Evolutionary conservation across 805 yeast genomes (phyloP), one percentile per base, ranked within the genome.

Genomic region (Cyberlindnera euphorbiiphila): DNA sequence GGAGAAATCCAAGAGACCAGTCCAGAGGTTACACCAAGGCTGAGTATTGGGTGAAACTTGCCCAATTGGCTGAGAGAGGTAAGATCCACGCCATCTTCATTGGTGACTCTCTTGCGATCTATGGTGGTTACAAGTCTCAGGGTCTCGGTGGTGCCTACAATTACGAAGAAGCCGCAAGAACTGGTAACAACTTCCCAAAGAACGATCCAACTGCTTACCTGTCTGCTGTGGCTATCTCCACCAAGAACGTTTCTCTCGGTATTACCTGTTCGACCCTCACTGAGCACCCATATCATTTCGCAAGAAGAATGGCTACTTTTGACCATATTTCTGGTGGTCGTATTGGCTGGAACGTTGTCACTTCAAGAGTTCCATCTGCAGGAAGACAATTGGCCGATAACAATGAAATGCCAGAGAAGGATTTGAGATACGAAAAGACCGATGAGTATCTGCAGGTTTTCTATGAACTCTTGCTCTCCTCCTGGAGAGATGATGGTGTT

Each of bases 301-400:
- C 72, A 12, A 58, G 73, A 53, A 58, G 73, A 42, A 48, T 66
- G 40, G 71, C 72, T 12, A 69, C 75, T 1, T 51, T 69, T 36
- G 75, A 69, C 41, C 71, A 69, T 36, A 60, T 69, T 37, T 65
- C 72, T 11, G 60, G 60, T 17, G 75, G 74, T 14, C 61, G 75
- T 47, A 51, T 70, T 37, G 75, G 74, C 23, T 69, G 75, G 75
- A 69, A 69, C 47, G 62, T 69, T 26, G 75, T 69, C 25, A 64
- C 72, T 5, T 63, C 72, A 2, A 57, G 61, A 26, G 49, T 67
- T 28, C 71, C 68, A 38, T 58, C 68, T 46, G 74, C 74, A 8
- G 68, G 74, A 6, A 55, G 68, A 47, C 67, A 68, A 42, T 47
- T 66, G 25, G 48, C 66, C 17, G 66, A 65, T 30, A 65, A 63